phyloP scores from a whole-genome alignment of 805 yeast genomes.

The Ogataea wickerhamii region DNA sequence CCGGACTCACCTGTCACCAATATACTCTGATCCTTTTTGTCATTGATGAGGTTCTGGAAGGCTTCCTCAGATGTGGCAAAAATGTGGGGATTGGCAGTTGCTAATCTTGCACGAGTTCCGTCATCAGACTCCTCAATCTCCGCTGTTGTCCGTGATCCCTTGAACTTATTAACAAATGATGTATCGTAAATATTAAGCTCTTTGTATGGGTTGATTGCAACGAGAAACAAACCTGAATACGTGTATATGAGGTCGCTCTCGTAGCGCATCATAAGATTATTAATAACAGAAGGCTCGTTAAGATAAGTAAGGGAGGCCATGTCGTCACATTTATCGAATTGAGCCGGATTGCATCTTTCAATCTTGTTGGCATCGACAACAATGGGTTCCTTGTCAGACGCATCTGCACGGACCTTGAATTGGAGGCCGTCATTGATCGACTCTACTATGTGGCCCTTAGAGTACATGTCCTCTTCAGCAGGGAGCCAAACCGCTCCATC shows the following conservation, averaged over 20 bases:
- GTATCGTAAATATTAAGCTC: constrained; percentile 65
- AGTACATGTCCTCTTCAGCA: constrained; percentile 52
- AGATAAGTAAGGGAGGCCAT: constrained; percentile 94
- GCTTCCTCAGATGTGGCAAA: constrained; percentile 89
- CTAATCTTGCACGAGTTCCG: constrained; percentile 15
- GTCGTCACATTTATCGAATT: constrained; percentile 86
- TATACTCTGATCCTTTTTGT: constrained; percentile 78
- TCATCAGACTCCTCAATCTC: constrained; percentile 12
- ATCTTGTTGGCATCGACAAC: constrained; percentile 40
- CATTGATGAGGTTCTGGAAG: constrained; percentile 65
- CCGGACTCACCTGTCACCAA: constrained; percentile 99
- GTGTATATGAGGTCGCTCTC: constrained; percentile 80
- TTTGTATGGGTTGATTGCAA: constrained; percentile 91
- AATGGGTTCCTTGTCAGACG: constrained; percentile 20
- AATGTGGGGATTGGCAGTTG: constrained; percentile 70
- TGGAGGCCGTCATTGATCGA: constrained; percentile 34
- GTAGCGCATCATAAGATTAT: constrained; percentile 78
- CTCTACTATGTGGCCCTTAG: constrained; percentile 56
- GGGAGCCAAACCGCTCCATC: constrained; percentile 79
- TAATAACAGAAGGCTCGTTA: constrained; percentile 93
- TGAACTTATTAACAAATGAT: constrained; percentile 51
- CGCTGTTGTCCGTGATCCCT: constrained; percentile 11
- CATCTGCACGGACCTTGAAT: constrained; percentile 30
- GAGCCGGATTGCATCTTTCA: constrained; percentile 79
- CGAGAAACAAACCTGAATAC: constrained; percentile 90